Evolutionary conservation across 495 filamentous ascomycete species (phyloP).

Genomic region (Neurospora terricola): DNA sequence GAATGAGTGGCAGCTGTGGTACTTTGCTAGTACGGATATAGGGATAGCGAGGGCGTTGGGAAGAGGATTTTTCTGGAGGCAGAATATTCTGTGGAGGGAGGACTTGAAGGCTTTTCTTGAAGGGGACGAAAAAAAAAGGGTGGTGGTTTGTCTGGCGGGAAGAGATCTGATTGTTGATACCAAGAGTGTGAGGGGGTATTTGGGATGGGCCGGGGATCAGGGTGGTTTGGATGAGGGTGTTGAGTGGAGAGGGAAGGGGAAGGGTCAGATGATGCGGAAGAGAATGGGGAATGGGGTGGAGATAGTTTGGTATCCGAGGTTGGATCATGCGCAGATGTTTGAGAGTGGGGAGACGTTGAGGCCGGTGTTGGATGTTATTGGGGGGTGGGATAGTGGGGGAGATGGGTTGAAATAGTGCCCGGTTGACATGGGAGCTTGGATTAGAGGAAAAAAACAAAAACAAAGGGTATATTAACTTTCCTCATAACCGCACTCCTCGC

Average conservation of each 20-base stretch:
- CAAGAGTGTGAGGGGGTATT: slow-evolving; percentile 44
- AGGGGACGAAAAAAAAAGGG: slow-evolving; percentile 21
- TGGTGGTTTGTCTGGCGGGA: slow-evolving; percentile 46
- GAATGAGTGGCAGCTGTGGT: slow-evolving; percentile 57
- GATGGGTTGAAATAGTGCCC: slow-evolving; percentile 14
- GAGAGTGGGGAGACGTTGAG: slow-evolving; percentile 34
- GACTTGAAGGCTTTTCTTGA: slow-evolving; percentile 29
- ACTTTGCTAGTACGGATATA: slow-evolving; percentile 56
- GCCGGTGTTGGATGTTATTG: slow-evolving; percentile 33
- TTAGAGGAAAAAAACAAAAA: neutral
- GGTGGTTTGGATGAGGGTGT: slow-evolving; percentile 4
- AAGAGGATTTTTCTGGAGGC: slow-evolving; percentile 57
- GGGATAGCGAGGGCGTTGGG: slow-evolving; percentile 49
- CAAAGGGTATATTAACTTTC: neutral
- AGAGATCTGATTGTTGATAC: slow-evolving; percentile 59
- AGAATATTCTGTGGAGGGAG: slow-evolving; percentile 58
- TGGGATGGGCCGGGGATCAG: slow-evolving; percentile 22
- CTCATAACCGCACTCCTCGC: neutral
- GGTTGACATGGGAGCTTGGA: too few species aligned
- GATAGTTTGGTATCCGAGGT: slow-evolving; percentile 48
- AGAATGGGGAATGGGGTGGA: slow-evolving; percentile 35
- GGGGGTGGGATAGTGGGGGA: neutral
- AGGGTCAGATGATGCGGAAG: neutral
- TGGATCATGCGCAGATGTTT: slow-evolving; percentile 64
- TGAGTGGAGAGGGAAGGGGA: slow-evolving; percentile 3